These are phyloP conservation scores for Aureobasidium sp. DNA, from an alignment of 2,329 filamentous ascomycete genomes.

Conservation along the genomic window DNA sequence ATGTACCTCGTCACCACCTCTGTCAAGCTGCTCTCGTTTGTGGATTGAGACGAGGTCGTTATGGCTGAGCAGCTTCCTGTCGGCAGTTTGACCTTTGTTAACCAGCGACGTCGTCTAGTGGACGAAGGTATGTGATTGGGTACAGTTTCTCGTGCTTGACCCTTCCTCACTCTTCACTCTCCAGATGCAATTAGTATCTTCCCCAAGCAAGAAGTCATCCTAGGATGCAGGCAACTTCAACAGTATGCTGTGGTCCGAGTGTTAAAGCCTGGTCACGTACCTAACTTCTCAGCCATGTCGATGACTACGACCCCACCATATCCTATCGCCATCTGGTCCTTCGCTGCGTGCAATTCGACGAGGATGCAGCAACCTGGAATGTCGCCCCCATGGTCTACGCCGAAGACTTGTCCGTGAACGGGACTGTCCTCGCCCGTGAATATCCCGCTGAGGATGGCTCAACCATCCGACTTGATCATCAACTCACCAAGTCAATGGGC, in stretches of 20 bases:
- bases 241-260: not conserved
- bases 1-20: not conserved
- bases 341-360: constrained; percentile 39
- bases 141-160: not conserved
- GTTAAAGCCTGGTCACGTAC: not conserved
- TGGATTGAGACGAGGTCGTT: not conserved
- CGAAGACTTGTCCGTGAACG: constrained; percentile 37
- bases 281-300: constrained; percentile 14
- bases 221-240: constrained; percentile 24
- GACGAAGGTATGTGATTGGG: not conserved
- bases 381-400: constrained; percentile 40
- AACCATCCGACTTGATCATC: not conserved
- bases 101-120: not conserved
- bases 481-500: constrained; percentile 22
- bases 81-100: not conserved
- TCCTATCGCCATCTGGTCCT: constrained; percentile 39
- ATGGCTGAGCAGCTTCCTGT: not conserved
- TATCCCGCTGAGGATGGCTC: constrained; percentile 16
- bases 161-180: not conserved
- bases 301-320: constrained; percentile 27
- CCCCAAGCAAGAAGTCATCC: constrained; percentile 14
- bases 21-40: not conserved
- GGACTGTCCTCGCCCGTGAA: constrained; percentile 29
- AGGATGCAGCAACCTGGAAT: constrained; percentile 22
- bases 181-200: constrained; percentile 1